Base-by-base conservation (phyloP, 163 green algal species). In the Scenedesmus sp. region DNA sequence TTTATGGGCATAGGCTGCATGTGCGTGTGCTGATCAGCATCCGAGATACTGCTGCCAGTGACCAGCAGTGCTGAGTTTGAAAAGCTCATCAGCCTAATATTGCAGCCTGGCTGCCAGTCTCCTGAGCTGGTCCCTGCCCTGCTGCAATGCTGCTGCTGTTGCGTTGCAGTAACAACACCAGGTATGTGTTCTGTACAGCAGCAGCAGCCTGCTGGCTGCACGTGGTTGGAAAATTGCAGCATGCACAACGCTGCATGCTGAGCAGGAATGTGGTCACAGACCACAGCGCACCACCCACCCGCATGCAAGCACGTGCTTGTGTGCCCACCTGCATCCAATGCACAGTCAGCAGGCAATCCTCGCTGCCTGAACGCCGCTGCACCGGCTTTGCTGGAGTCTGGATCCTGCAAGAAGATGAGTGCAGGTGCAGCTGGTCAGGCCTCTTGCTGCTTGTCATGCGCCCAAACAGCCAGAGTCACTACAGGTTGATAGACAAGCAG, bases 281-380 rank as follows among this genome's bases (percentile, higher is more conserved):
- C 24, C 15, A 68, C 2, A 68, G 15, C 0, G 46, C 20, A 73
- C n/a, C 61, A 30, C 81, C n/a, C 73, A 83, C 16, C 73, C 15
- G 6, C 37, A 83, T n/a, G 37, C 73, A 83, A 13, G 5, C 12
- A 83, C 20, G 37, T 84, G 0, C 3, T 30, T 5, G 15, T 10
- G 2, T 35, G 35, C 49, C 12, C 33, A 79, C 53, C 82, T 49
- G 83, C 83, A 10, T 65, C 56, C 20, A 81, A 51, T 3, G 49
- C 86, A 59, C 53, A 68, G 26, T 86, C 37, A 61, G 86, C 76
- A 26, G 76, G 73, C 49, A 91, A 76, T 37, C 86, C 86, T 4
- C 9, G n/a, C 35, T 86, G 42, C 49, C 86, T 72, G 53, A 87
- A 91, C 0, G 76, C 76, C 2, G 33, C 86, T 81, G 86, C 86